phyloP scores from a whole-genome alignment of 2,329 filamentous ascomycete species.

The Cladophialophora exuberans region DNA sequence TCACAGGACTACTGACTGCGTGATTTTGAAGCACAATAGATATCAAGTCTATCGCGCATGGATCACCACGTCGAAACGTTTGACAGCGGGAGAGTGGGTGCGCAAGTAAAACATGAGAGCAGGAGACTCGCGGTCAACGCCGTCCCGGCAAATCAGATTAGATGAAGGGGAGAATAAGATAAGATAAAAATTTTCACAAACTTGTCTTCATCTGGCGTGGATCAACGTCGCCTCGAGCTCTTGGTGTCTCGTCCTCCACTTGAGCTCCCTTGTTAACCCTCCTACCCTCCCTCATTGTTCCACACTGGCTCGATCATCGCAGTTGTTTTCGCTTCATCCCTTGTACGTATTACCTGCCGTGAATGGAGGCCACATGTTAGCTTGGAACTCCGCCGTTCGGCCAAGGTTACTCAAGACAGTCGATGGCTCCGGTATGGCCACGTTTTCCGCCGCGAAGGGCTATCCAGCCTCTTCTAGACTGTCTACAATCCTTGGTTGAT shows the following conservation, averaged over 20 bases:
- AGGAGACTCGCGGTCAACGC: neutral
- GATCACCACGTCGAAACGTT: too few relatives aligned
- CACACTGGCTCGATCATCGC: too few relatives aligned
- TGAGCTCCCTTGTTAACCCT: neutral
- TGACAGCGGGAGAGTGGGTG: too few relatives aligned
- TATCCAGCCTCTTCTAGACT: neutral
- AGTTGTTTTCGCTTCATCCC: too few relatives aligned
- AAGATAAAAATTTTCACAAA: constrained; percentile 10
- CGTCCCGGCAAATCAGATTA: constrained; percentile 1
- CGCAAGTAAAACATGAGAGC: neutral
- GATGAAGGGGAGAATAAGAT: neutral
- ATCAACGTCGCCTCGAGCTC: constrained; percentile 2
- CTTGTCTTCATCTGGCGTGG: neutral
- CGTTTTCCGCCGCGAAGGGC: neutral
- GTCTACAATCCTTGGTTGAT: too few relatives aligned
- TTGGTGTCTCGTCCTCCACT: constrained; percentile 4
- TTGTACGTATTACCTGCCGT: too few relatives aligned
- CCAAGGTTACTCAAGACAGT: too few relatives aligned
- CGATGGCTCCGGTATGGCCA: neutral
- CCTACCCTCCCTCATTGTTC: neutral
- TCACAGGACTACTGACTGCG: too few relatives aligned
- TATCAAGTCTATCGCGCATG: too few relatives aligned
- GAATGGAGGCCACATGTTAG: too few relatives aligned
- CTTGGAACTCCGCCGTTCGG: too few relatives aligned
- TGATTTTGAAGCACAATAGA: too few relatives aligned